Evolutionary conservation across 179 eudicot species (phyloP).

Genomic region (Gypsophila paniculata): DNA sequence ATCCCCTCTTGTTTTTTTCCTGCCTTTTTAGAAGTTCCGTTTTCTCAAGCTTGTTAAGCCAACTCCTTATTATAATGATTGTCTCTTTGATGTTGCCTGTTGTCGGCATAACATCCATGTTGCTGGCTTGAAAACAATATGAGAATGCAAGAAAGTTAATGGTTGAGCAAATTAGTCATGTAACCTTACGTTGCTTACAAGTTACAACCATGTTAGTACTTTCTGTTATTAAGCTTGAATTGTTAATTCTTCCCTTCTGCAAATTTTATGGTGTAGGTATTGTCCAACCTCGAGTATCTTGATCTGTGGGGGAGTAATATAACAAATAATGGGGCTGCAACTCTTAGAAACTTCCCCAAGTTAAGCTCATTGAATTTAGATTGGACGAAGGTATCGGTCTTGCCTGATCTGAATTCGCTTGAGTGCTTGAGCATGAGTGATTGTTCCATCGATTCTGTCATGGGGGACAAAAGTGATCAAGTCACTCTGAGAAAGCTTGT

Average conservation of each 20-base stretch:
- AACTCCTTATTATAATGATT: too few species aligned
- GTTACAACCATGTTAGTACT: neutral
- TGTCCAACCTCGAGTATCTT: conserved; percentile 60
- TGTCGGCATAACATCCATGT: neutral
- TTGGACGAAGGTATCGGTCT: conserved; percentile 68
- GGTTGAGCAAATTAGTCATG: neutral
- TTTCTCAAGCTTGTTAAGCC: too few species aligned
- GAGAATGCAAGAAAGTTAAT: neutral
- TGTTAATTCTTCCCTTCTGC: neutral
- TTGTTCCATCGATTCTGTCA: conserved; percentile 50
- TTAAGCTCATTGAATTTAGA: conserved; percentile 62
- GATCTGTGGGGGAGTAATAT: conserved; percentile 83
- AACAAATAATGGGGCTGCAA: conserved; percentile 48
- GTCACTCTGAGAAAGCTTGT: conserved; percentile 46
- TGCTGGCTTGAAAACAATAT: neutral
- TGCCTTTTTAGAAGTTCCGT: too few species aligned
- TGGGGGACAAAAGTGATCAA: conserved; percentile 42
- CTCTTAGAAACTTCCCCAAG: conserved; percentile 42
- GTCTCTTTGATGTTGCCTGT: neutral
- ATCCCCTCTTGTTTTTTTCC: too few species aligned
- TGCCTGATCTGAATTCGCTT: conserved; percentile 59
- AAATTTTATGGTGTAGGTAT: conserved; percentile 33
- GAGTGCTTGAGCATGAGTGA: conserved; percentile 72
- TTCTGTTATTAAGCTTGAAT: neutral
- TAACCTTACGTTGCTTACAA: neutral